Conservation (phyloP, 2,329 filamentous ascomycete species). For the Furcasterigmium furcatum region DNA sequence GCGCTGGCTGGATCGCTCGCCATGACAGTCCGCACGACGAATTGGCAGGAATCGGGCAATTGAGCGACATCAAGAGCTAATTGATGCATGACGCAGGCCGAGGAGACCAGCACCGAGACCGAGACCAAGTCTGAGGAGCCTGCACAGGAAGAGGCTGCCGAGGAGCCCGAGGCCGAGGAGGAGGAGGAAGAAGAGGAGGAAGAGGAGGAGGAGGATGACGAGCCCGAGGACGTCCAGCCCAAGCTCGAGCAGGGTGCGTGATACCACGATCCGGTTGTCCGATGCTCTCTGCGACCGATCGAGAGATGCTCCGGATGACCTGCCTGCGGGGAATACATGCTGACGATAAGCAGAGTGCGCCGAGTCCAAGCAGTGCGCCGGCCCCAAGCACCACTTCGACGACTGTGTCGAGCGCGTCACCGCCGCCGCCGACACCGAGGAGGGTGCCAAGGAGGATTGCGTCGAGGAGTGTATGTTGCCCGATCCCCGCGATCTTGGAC, state of each 20-base stretch:
- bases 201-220: conserved; percentile 80
- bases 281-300: neutral
- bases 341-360: conserved; percentile 69
- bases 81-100: conserved; percentile 22
- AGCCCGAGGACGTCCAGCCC: conserved; percentile 82
- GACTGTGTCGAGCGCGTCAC: conserved; percentile 96
- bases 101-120: conserved; percentile 41
- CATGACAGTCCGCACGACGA: no score
- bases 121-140: conserved; percentile 47
- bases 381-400: conserved; percentile 95
- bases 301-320: neutral
- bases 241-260: conserved; percentile 86
- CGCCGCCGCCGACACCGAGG: conserved; percentile 58
- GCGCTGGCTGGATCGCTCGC: no score
- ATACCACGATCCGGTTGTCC: conserved; percentile 3
- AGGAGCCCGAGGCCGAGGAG: conserved; percentile 39
- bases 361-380: conserved; percentile 79
- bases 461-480: conserved; percentile 94
- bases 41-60: neutral
- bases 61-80: neutral
- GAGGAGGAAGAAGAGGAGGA: conserved; percentile 62
- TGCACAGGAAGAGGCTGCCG: conserved; percentile 23
- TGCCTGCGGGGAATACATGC: neutral
- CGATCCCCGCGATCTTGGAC: no score
- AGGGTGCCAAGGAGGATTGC: conserved; percentile 84